Percentiles rank a stretch among this genome's conserved stretches.
These are phyloP conservation scores for Cryptococcus neoformans DNA, from an alignment of 1,284 basidiomycete genomes.

Conservation along the genomic window DNA sequence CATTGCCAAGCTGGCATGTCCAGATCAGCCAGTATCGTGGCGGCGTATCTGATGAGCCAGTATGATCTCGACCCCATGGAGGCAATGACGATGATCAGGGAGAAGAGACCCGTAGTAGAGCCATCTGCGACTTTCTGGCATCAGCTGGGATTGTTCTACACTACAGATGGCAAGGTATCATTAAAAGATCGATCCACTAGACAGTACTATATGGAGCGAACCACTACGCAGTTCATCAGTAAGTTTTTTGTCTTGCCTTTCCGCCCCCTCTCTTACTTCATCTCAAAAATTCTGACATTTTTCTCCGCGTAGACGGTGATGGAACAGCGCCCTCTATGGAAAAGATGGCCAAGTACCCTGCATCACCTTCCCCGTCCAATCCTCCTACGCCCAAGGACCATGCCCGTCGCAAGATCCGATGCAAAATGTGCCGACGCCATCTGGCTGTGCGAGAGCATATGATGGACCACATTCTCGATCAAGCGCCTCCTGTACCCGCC, in stretches of 20 bases:
- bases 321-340: constrained; percentile 61
- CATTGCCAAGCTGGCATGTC: constrained; percentile 86
- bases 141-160: constrained; percentile 73
- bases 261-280: not conserved
- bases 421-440: constrained; percentile 87
- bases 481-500: constrained; percentile 35
- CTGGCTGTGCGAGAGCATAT: constrained; percentile 86
- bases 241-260: constrained; percentile 4
- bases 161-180: constrained; percentile 66
- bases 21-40: constrained; percentile 72
- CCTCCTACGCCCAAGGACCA: constrained; percentile 57
- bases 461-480: constrained; percentile 71
- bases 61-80: constrained; percentile 61
- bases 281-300: not conserved
- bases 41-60: constrained; percentile 79
- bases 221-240: constrained; percentile 73
- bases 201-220: constrained; percentile 74
- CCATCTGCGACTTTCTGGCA: constrained; percentile 74
- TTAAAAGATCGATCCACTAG: constrained; percentile 65
- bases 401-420: constrained; percentile 61
- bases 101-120: constrained; percentile 65
- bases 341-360: constrained; percentile 73
- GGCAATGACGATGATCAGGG: constrained; percentile 65
- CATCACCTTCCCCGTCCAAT: constrained; percentile 61
- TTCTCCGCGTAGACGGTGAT: constrained; percentile 53